Evolutionary conservation across 192 early-diverging fungal species (phyloP).

Genomic region (Backusella westeae): DNA sequence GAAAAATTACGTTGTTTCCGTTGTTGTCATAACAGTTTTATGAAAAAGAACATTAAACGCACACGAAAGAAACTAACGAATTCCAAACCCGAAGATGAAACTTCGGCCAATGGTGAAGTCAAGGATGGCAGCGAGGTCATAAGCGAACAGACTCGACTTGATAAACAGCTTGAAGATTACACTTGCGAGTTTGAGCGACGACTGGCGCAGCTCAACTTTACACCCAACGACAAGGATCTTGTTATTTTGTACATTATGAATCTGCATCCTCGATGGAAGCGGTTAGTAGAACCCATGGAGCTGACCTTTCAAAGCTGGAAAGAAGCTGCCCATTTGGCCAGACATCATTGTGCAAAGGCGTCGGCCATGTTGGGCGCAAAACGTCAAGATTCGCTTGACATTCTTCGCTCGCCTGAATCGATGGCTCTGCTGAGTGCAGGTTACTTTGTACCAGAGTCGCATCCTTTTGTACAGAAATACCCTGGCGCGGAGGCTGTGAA

Average conservation of each 20-base stretch:
- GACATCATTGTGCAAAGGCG: slow-evolving; percentile 11
- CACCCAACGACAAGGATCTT: not conserved
- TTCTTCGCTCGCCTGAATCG: not conserved
- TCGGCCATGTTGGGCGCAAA: not conserved
- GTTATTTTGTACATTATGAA: slow-evolving; percentile 23
- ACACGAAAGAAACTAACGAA: not conserved
- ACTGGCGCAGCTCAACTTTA: not conserved
- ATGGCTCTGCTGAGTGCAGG: not conserved
- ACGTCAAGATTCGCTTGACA: not conserved
- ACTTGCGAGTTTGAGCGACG: slow-evolving; percentile 9
- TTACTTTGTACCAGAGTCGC: slow-evolving; percentile 3
- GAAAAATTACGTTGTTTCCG: not conserved
- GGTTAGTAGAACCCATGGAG: slow-evolving; percentile 18
- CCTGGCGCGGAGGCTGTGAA: not conserved
- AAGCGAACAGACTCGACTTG: not conserved
- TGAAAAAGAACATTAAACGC: not conserved
- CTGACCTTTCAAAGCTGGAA: not conserved
- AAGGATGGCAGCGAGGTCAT: not conserved
- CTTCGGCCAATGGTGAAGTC: not conserved
- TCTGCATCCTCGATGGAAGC: slow-evolving; percentile 24
- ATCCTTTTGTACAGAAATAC: not conserved
- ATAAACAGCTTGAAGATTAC: slow-evolving; percentile 15
- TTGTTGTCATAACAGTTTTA: not conserved
- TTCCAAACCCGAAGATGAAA: not conserved
- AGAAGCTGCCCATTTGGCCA: slow-evolving; percentile 5